Evolutionary conservation across 2,329 filamentous ascomycete species (phyloP), one percentile per base, ranked within the genome.

Genomic region (Endothia cerciana): DNA sequence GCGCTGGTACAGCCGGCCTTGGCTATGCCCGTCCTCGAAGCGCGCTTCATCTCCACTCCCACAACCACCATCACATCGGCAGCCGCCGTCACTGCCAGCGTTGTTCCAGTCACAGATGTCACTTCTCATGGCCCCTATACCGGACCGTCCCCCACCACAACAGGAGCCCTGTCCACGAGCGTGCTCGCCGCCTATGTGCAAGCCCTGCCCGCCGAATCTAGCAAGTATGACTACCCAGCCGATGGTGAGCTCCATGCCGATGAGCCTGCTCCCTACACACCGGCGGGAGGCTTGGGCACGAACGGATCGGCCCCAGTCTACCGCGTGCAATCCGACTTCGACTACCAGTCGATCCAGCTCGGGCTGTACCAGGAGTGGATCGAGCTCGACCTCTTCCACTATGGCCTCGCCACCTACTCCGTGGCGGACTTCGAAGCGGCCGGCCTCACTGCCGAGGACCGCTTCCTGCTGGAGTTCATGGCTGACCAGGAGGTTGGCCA

Each of bases 341-440:
- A 95, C 76, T 95, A 90, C 74, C 84, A 94, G 74, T 93, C 91
- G 0, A 83, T 95, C 38, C 85, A 88, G 0, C 81, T 95, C 15
- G 91, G 85, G 15, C 80, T 94, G 0, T 94, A 94, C 74, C 90
- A 93, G 72, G 92, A 95, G 77, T 95, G 87, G 85, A 93, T 94
- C 63, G 91, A 95, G 78, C 82, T 95, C 1, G 92, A 95, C 74
- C 83, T 93, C 17, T 95, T 95, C 83, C 88, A 91, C 76, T 88
- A 90, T 73, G 91, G 90, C 17, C 83, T 95, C 3, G 87, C 85
- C 0, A 85, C 81, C 0, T 95, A 92, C 77, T 87, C 86, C 1
- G 85, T 82, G 0, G 81, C 86, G 40, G 90, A 95, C 19, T 95
- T 94, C 70, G 80, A 86, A 7, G 85, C 82, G 1, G 88, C 85